Evolutionary conservation across 495 filamentous ascomycete genomes (phyloP), one percentile per base, ranked within the genome.

Genomic region (Penicillium tannophilum): DNA sequence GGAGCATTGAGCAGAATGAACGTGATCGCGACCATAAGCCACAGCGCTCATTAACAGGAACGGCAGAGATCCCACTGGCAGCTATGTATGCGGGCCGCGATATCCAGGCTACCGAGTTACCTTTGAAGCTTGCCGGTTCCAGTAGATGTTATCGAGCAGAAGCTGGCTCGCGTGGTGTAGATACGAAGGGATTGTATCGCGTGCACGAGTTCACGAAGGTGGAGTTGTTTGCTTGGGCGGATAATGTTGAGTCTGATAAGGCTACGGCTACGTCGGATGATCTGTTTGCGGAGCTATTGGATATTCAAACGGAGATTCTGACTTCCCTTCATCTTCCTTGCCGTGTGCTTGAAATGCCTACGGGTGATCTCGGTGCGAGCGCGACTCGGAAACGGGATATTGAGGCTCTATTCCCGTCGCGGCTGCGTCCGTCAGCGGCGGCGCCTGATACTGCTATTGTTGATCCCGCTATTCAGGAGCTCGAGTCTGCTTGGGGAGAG

Each of bases 151-250:
- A 96, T 68, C 87, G 94, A 47, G 94, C 94, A 16, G 94, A 98
- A 73, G 95, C 94, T 2, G 94, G 94, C 19, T 88, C 90, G 6
- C 81, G 94, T 19, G 94, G 94, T 33, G 85, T 85, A 23, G 91
- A 96, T 42, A 95, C 90, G 8, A 97, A 97, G 75, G 94, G 94
- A 9, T 80, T 98, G 7, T 98, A 98, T 75, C 88, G 94, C 12
- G 94, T 98, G n/a, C 94, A 98, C 76, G 94, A 98, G 71, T 98
- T 98, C 75, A 96, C 92, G 41, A 98, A 98, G 67, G 93, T 98
- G 1, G 94, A 98, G 70, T 86, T 98, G 77, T 98, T 98, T 69
- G 90, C 86, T 0, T 98, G 93, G 93, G 61, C 76, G 10, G 76
- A 80, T 62, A 73, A 69, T 39, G 10, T 64, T 20, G 85, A 87